Evolutionary conservation across 345 rosid genomes (phyloP).

Genomic region (Chamaenerion angustifolium): DNA sequence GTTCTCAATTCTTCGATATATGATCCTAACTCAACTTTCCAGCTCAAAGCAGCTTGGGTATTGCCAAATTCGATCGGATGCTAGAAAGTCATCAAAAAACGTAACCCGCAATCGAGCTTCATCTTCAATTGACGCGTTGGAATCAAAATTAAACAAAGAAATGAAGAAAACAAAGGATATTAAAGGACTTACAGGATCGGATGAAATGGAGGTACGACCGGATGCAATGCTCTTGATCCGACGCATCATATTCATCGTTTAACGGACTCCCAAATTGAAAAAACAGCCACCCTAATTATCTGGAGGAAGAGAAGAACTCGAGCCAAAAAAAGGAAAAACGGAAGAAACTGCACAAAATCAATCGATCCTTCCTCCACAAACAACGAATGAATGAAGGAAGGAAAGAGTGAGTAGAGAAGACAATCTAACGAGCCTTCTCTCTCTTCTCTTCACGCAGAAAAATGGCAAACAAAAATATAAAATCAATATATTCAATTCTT

Average conservation of each 20-base stretch:
- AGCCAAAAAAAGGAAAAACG: background rate
- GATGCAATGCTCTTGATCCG: constrained; percentile 96
- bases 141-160: background rate
- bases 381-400: background rate
- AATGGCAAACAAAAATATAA: too few relatives aligned
- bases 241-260: constrained; percentile 78
- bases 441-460: too few relatives aligned
- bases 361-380: too few relatives aligned
- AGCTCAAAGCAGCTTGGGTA: too few relatives aligned
- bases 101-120: background rate
- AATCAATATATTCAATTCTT: background rate
- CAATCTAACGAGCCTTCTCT: background rate
- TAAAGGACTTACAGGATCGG: constrained; percentile 54
- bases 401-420: background rate
- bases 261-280: constrained; percentile 3
- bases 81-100: too few relatives aligned
- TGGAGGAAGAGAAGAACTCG: background rate
- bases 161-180: background rate
- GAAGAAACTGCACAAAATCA: background rate
- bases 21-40: too few relatives aligned
- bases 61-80: too few relatives aligned
- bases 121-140: background rate
- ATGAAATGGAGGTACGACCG: constrained; percentile 67
- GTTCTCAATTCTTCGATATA: too few relatives aligned
- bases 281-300: background rate